Evolutionary conservation across 1,284 basidiomycete species (phyloP).

Genomic region (Cryptococcus maquisensis): DNA sequence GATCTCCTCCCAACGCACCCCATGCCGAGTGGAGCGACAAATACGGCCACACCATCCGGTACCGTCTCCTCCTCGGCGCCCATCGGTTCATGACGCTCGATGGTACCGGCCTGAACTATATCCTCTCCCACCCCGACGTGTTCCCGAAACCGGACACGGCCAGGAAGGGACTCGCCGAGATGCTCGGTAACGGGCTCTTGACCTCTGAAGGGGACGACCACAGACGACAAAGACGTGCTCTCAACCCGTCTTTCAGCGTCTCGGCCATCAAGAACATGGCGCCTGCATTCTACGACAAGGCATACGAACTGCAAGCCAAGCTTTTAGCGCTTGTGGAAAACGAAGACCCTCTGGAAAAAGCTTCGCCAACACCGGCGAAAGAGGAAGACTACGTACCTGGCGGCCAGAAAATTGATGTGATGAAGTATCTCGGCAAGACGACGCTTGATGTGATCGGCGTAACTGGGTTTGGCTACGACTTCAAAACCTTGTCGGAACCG

Average conservation of each 20-base stretch:
- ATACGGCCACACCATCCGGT: constrained; percentile 25
- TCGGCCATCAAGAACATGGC: constrained; percentile 28
- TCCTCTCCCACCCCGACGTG: constrained; percentile 59
- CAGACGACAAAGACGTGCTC: constrained; percentile 51
- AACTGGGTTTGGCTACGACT: constrained; percentile 64
- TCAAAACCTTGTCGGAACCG: constrained; percentile 47
- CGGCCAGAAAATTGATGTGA: constrained; percentile 54
- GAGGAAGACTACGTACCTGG: constrained; percentile 17
- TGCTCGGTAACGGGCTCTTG: constrained; percentile 42
- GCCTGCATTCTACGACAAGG: constrained; percentile 63
- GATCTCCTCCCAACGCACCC: constrained; percentile 8
- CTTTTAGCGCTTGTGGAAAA: constrained; percentile 17
- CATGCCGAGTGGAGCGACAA: constrained; percentile 21
- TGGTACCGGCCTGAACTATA: constrained; percentile 58
- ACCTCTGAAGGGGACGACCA: constrained; percentile 52
- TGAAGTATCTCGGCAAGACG: constrained; percentile 60
- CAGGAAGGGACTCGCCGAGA: constrained; percentile 53
- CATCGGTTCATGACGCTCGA: constrained; percentile 59
- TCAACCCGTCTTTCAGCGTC: constrained; percentile 47
- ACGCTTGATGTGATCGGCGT: constrained; percentile 69
- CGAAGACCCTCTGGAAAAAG: constrained; percentile 7
- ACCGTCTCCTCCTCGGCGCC: constrained; percentile 12
- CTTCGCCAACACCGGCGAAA: constrained; percentile 18
- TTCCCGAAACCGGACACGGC: constrained; percentile 65
- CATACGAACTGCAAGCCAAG: constrained; percentile 53